Conservation (phyloP, 78 protist species). For the Dictyostelium firmibasis region DNA sequence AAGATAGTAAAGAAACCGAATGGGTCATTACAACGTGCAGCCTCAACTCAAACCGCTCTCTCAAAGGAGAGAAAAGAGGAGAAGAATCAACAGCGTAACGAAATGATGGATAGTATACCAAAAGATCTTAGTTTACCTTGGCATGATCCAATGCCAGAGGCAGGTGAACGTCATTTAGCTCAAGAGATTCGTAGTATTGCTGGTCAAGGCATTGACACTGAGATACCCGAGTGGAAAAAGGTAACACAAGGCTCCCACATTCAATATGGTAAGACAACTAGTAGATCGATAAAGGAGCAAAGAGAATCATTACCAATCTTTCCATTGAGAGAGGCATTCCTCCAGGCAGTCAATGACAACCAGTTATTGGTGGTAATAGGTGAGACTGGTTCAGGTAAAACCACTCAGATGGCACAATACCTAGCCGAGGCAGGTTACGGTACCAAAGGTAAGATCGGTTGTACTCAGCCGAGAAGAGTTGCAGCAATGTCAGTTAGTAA, state of each 20-base stretch:
- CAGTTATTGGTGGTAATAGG: constrained; percentile 94
- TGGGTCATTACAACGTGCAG: constrained; percentile 97
- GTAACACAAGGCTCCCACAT: constrained; percentile 31
- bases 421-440: constrained; percentile 91
- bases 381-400: constrained; percentile 95
- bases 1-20: constrained; percentile 96
- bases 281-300: constrained; percentile 90
- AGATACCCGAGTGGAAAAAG: constrained; percentile 67
- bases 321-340: constrained; percentile 70
- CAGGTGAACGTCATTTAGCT: constrained; percentile 89
- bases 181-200: constrained; percentile 68
- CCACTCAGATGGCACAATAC: constrained; percentile 96
- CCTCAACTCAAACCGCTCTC: constrained; percentile 87
- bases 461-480: constrained; percentile 99
- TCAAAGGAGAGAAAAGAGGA: constrained; percentile 95
- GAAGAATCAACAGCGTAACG: constrained; percentile 83
- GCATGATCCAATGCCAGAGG: constrained; percentile 92
- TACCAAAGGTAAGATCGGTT: constrained; percentile 84
- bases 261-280: constrained; percentile 51
- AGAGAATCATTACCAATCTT: constrained; percentile 95
- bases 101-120: constrained; percentile 84
- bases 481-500: constrained; percentile 99
- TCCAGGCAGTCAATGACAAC: constrained; percentile 89
- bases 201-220: constrained; percentile 7
- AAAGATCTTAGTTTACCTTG: constrained; percentile 87